These are phyloP conservation scores for Bathelium albidoporum DNA, from an alignment of 495 filamentous ascomycete species.

Conservation along the genomic window DNA sequence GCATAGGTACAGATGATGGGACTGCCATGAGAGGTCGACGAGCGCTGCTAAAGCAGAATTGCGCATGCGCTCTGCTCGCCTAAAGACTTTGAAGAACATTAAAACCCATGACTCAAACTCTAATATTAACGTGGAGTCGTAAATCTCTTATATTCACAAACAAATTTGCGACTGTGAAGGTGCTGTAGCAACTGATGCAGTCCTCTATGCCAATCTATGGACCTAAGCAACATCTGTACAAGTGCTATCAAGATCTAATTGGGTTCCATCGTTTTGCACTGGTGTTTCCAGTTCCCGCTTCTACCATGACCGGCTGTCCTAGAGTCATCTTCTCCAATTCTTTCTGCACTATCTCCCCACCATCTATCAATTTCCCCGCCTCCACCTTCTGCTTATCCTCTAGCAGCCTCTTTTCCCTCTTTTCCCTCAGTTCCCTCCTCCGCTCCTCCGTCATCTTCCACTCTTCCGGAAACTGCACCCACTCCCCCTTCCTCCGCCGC, in stretches of 20 bases:
- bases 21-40: too few relatives aligned
- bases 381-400: constrained; percentile 39
- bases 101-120: too few relatives aligned
- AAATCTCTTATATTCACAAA: background rate
- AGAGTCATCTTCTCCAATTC: constrained; percentile 9
- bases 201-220: background rate
- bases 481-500: constrained; percentile 34
- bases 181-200: background rate
- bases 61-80: background rate
- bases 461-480: constrained; percentile 61
- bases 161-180: background rate
- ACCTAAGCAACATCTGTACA: background rate
- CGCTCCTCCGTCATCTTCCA: constrained; percentile 72
- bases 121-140: too few relatives aligned
- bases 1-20: background rate
- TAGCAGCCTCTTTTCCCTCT: constrained; percentile 40
- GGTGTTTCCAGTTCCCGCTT: constrained; percentile 7
- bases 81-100: too few relatives aligned
- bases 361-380: constrained; percentile 44
- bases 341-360: constrained; percentile 35
- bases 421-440: constrained; percentile 49
- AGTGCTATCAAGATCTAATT: background rate
- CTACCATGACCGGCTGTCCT: constrained; percentile 27
- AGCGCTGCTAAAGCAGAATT: background rate
- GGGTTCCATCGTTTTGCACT: background rate